These are phyloP conservation scores for Exophiala sp. DNA, from an alignment of 2,329 filamentous ascomycete genomes.

Conservation along the genomic window DNA sequence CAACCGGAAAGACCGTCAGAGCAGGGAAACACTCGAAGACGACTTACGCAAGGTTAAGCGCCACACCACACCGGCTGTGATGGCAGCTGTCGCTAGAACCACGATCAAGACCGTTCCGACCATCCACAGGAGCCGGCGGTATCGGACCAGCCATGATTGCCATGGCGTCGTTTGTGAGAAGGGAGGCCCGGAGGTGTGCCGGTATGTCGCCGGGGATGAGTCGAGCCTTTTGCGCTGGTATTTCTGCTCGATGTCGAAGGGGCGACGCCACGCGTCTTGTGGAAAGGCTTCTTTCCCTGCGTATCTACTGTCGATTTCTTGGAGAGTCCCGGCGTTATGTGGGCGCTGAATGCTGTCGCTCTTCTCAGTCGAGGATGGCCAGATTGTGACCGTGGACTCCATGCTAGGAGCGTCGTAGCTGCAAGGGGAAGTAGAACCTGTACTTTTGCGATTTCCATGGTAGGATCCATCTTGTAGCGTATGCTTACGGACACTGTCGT, in stretches of 20 bases:
- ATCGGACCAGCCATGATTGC: not conserved
- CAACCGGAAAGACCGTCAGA: too few relatives aligned
- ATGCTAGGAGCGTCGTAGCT: not conserved
- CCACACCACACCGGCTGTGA: slow-evolving; percentile 19
- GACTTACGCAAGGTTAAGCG: slow-evolving; percentile 9
- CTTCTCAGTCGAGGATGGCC: not conserved
- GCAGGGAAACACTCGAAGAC: too few relatives aligned
- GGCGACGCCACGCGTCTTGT: not conserved
- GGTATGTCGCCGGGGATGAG: not conserved
- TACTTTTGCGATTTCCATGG: not conserved
- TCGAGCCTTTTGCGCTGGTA: not conserved
- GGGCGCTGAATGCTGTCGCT: not conserved
- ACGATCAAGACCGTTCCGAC: slow-evolving; percentile 9
- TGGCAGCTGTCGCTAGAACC: slow-evolving; percentile 8
- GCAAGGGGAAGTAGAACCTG: not conserved
- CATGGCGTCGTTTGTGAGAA: not conserved
- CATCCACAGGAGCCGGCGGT: slow-evolving; percentile 17
- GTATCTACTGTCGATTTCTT: not conserved
- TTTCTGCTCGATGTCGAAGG: not conserved
- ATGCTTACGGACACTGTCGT: not conserved
- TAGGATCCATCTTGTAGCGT: not conserved
- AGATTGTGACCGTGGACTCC: not conserved
- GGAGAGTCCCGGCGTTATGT: not conserved
- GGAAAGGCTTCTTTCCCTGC: too few relatives aligned
- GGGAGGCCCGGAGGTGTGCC: not conserved